Evolutionary conservation across 192 early-diverging fungal species (phyloP).

Genomic region (Podila epigama): DNA sequence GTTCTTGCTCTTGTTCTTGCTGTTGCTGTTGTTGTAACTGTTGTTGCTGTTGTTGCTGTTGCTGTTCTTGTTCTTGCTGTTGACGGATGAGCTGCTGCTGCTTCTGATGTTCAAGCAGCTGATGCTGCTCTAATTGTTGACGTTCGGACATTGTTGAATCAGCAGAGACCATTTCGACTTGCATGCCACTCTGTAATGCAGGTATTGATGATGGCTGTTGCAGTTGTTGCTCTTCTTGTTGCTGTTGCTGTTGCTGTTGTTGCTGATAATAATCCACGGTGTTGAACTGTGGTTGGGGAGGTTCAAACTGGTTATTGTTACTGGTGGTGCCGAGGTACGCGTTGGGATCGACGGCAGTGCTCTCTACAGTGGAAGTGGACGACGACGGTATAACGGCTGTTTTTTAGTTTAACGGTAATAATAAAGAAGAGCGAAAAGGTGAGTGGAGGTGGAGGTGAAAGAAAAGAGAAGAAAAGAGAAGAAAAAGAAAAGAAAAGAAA

Average conservation of each 20-base stretch:
- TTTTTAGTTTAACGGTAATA: not conserved
- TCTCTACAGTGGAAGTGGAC: no score
- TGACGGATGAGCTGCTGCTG: constrained; percentile 7
- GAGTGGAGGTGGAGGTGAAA: not conserved
- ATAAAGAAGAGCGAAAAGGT: not conserved
- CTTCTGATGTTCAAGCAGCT: constrained; percentile 18
- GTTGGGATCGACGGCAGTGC: not conserved
- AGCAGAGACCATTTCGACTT: constrained; percentile 46
- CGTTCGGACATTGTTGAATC: constrained; percentile 34
- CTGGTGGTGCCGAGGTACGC: not conserved
- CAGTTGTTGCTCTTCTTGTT: not conserved
- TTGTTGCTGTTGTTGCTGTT: constrained; percentile 7
- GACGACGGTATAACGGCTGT: not conserved
- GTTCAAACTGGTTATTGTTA: no score
- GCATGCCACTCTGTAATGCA: constrained; percentile 17
- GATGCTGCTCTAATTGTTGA: constrained; percentile 29
- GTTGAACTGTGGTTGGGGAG: no score
- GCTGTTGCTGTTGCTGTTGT: not conserved
- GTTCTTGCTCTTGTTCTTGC: not conserved
- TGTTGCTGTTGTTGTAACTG: constrained; percentile 1
- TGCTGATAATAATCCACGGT: no score
- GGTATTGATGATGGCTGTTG: not conserved
- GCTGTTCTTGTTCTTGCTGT: constrained; percentile 1
- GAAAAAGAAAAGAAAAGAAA: not conserved
- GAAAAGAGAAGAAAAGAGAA: not conserved